Percentiles rank a stretch among this genome's conserved stretches.
phyloP scores from a whole-genome alignment of 1,139 yeast genomes.

The Saccharomyces hybrid region DNA sequence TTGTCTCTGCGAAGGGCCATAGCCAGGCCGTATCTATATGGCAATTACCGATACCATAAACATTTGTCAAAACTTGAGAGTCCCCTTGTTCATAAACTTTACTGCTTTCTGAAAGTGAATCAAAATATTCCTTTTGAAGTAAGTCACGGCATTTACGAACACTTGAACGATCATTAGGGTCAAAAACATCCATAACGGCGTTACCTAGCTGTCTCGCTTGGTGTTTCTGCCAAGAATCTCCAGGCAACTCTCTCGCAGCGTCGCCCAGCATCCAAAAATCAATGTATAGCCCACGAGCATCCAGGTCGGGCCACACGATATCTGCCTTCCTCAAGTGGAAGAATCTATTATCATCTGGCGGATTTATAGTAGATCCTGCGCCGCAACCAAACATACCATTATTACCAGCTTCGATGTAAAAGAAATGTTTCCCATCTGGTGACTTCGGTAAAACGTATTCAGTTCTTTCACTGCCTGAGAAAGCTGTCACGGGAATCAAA shows the following conservation, averaged over 20 bases:
- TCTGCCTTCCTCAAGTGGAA: slow-evolving; percentile 67
- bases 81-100: slow-evolving; percentile 46
- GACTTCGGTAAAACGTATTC: slow-evolving; percentile 60
- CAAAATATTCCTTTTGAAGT: slow-evolving; percentile 54
- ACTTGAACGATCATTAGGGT: slow-evolving; percentile 43
- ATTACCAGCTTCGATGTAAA: slow-evolving; percentile 85
- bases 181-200: slow-evolving; percentile 75
- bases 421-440: slow-evolving; percentile 33
- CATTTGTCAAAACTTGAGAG: slow-evolving; percentile 38
- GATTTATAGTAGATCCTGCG: slow-evolving; percentile 51
- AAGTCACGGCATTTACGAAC: slow-evolving; percentile 58
- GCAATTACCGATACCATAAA: slow-evolving; percentile 85
- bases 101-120: slow-evolving; percentile 54
- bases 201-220: slow-evolving; percentile 74
- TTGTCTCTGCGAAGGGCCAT: slow-evolving; percentile 97
- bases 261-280: slow-evolving; percentile 89
- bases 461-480: slow-evolving; percentile 80
- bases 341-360: slow-evolving; percentile 61
- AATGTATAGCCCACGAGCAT: slow-evolving; percentile 67
- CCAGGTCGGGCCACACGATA: slow-evolving; percentile 69
- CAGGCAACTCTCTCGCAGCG: slow-evolving; percentile 80
- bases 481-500: slow-evolving; percentile 72
- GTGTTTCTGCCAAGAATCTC: slow-evolving; percentile 72
- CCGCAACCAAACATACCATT: slow-evolving; percentile 94
- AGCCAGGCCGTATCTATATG: slow-evolving; percentile 98